These are phyloP conservation scores for Apiotrichum gamsii DNA, from an alignment of 1,284 basidiomycete genomes.

Conservation along the genomic window DNA sequence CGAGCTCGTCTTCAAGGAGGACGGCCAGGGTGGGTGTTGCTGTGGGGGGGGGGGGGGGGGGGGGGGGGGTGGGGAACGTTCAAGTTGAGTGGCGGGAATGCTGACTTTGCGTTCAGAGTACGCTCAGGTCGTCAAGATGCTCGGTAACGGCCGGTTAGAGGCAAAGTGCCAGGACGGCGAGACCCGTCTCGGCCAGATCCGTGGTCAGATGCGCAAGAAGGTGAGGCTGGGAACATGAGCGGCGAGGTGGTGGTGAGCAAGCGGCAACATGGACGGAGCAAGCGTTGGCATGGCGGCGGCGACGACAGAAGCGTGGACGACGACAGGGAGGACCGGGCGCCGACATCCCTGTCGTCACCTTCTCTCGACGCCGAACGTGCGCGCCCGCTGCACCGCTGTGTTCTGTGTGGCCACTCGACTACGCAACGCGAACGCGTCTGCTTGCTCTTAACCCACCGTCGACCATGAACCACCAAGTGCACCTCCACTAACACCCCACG, in stretches of 20 bases:
- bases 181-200: conserved; percentile 94
- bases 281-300: too few species aligned
- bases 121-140: conserved; percentile 97
- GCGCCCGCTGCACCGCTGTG: too few species aligned
- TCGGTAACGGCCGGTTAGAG: conserved; percentile 95
- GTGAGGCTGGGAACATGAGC: conserved; percentile 50
- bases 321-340: too few species aligned
- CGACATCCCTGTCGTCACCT: too few species aligned
- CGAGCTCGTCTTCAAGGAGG: conserved; percentile 97
- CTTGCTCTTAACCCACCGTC: background rate
- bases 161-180: conserved; percentile 98
- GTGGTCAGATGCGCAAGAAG: conserved; percentile 99
- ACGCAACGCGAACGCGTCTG: background rate
- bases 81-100: too few species aligned
- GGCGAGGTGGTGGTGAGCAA: background rate
- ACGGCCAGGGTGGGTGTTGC: conserved; percentile 67
- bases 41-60: too few species aligned
- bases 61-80: too few species aligned
- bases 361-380: too few species aligned
- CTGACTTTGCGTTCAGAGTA: conserved; percentile 73
- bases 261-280: too few species aligned
- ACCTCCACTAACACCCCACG: background rate
- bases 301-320: too few species aligned
- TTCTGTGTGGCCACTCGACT: too few species aligned
- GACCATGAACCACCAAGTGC: background rate